Evolutionary conservation across 768 basidiomycete species (phyloP).

Genomic region (Boletellus emodensis): DNA sequence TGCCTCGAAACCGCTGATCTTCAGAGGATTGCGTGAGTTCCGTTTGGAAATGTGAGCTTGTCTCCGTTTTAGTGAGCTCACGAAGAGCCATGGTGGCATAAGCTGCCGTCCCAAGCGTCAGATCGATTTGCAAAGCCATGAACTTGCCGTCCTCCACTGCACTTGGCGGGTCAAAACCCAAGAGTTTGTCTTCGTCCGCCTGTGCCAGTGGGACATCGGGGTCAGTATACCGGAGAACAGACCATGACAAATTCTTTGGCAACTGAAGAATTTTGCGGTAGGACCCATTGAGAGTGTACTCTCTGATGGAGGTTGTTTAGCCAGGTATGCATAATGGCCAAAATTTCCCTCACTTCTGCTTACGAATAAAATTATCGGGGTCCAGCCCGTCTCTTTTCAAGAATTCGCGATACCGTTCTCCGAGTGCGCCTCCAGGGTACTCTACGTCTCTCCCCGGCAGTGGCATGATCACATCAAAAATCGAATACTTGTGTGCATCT

Average conservation of each 20-base stretch:
- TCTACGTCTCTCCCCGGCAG: slow-evolving; percentile 92
- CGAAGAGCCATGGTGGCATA: slow-evolving; percentile 99
- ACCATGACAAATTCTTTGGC: slow-evolving; percentile 80
- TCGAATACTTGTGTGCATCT: slow-evolving; percentile 76
- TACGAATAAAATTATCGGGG: slow-evolving; percentile 82
- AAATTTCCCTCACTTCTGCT: slow-evolving; percentile 66
- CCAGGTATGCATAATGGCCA: not conserved
- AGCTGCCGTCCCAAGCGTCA: slow-evolving; percentile 85
- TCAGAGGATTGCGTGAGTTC: slow-evolving; percentile 70
- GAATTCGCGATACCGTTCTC: slow-evolving; percentile 80
- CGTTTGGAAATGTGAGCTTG: slow-evolving; percentile 89
- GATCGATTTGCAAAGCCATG: slow-evolving; percentile 78
- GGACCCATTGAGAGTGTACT: slow-evolving; percentile 88
- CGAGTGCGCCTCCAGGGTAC: slow-evolving; percentile 85
- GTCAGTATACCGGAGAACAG: slow-evolving; percentile 82
- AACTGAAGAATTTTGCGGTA: slow-evolving; percentile 90
- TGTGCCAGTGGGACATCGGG: slow-evolving; percentile 90
- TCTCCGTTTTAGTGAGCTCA: slow-evolving; percentile 93
- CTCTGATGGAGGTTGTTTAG: slow-evolving; percentile 44
- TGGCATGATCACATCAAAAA: slow-evolving; percentile 97
- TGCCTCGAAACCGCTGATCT: slow-evolving; percentile 76
- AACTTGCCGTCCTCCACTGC: slow-evolving; percentile 74
- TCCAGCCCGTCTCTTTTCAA: slow-evolving; percentile 84
- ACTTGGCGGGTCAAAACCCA: slow-evolving; percentile 72
- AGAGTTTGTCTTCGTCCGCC: slow-evolving; percentile 90